Percentiles rank a stretch among this genome's conserved stretches.
Evolutionary conservation across 805 yeast species (phyloP).

Genomic region (Lipomyces yamadae): DNA sequence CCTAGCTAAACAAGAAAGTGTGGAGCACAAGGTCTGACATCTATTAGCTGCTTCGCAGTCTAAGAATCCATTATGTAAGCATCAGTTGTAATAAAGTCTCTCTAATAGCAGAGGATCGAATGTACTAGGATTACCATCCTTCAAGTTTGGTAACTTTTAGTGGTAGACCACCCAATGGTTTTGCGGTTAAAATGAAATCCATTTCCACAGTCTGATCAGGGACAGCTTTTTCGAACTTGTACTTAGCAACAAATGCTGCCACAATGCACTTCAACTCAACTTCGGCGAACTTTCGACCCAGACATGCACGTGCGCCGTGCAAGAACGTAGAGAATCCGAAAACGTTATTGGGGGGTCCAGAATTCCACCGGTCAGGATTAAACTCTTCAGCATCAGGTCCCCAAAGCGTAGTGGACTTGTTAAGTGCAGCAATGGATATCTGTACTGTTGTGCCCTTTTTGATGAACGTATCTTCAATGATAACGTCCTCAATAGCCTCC

Average conservation of each 20-base stretch:
- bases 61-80: no score
- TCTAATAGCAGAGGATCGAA: background rate
- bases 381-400: conserved; percentile 30
- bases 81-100: no score
- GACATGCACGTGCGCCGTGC: conserved; percentile 32
- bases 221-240: conserved; percentile 20
- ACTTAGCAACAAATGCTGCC: conserved; percentile 26
- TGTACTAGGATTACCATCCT: conserved; percentile 13
- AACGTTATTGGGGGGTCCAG: conserved; percentile 5
- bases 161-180: conserved; percentile 29
- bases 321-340: conserved; percentile 29
- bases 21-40: no score
- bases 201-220: conserved; percentile 11
- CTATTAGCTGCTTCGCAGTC: no score
- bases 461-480: conserved; percentile 13
- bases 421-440: conserved; percentile 19
- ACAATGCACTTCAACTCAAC: conserved; percentile 25
- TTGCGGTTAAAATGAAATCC: conserved; percentile 22
- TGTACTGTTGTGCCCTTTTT: conserved; percentile 26
- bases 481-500: conserved; percentile 26
- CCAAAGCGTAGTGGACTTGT: conserved; percentile 24
- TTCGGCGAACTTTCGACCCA: conserved; percentile 33
- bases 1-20: no score
- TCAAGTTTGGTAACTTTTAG: conserved; percentile 26
- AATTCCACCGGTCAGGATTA: conserved; percentile 33